Percentiles rank a stretch among this genome's conserved stretches.
Evolutionary conservation across 2,329 filamentous ascomycete species (phyloP).

Genomic region (Penicillium fuscoglaucum): DNA sequence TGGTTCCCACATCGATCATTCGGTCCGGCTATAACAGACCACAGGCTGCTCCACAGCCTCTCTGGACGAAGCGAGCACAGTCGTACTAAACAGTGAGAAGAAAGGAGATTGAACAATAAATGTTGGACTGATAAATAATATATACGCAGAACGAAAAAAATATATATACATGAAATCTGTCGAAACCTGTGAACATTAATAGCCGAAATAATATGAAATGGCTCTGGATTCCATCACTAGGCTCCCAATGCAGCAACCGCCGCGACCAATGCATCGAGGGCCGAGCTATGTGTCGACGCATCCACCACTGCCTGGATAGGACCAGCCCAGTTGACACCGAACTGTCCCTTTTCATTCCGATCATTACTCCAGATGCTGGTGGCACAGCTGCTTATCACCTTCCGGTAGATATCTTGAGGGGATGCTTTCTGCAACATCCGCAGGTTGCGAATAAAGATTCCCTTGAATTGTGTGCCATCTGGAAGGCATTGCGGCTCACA

Average conservation of each 20-base stretch:
- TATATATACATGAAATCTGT: not conserved
- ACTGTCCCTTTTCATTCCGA: constrained; percentile 51
- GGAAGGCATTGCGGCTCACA: constrained; percentile 55
- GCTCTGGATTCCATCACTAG: not conserved
- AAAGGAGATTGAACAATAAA: not conserved
- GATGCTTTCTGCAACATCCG: constrained; percentile 56
- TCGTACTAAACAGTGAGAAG: constrained; percentile 8
- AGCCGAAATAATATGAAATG: not conserved
- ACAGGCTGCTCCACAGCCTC: constrained; percentile 5
- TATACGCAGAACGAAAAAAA: not conserved
- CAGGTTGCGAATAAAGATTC: constrained; percentile 67
- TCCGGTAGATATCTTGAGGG: constrained; percentile 52
- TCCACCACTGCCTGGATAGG: constrained; percentile 54
- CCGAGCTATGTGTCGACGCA: constrained; percentile 64
- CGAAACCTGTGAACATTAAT: not conserved
- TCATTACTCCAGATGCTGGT: constrained; percentile 64
- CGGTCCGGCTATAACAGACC: constrained; percentile 14
- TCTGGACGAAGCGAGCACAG: constrained; percentile 8
- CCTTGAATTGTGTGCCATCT: constrained; percentile 68
- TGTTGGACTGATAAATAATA: too few species aligned
- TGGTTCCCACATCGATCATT: constrained; percentile 7
- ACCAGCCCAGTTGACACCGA: constrained; percentile 67
- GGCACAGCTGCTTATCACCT: constrained; percentile 63
- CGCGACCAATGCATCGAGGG: constrained; percentile 66
- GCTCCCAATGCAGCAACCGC: constrained; percentile 40